phyloP scores from a whole-genome alignment of 106 monocot species.

The Chionographis japonica region DNA sequence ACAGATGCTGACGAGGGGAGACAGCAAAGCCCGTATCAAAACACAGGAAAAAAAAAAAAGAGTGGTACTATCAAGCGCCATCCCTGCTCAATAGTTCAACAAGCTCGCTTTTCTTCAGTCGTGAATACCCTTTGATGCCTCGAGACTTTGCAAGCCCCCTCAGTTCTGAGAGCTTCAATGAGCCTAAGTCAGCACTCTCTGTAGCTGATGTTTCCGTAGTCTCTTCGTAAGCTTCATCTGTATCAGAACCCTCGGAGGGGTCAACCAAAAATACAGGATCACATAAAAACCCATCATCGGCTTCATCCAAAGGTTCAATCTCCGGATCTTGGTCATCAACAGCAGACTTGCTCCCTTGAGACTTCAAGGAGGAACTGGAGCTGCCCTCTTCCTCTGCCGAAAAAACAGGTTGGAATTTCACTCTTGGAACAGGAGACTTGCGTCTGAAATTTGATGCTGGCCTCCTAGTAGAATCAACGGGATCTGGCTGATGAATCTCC shows the following conservation, averaged over 20 bases:
- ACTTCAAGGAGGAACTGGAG: not conserved
- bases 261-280: slow-evolving; percentile 20
- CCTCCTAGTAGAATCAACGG: slow-evolving; percentile 37
- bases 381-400: slow-evolving; percentile 32
- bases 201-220: slow-evolving; percentile 8
- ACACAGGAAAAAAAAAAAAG: not conserved
- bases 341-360: slow-evolving; percentile 10
- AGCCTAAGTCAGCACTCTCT: slow-evolving; percentile 35
- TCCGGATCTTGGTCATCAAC: slow-evolving; percentile 11
- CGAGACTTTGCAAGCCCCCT: slow-evolving; percentile 74
- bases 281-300: slow-evolving; percentile 16
- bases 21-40: not conserved
- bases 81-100: slow-evolving; percentile 39
- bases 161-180: slow-evolving; percentile 70
- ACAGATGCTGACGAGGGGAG: not conserved
- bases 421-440: slow-evolving; percentile 67
- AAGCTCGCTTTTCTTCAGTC: slow-evolving; percentile 79
- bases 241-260: slow-evolving; percentile 20
- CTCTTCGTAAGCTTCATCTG: slow-evolving; percentile 27
- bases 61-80: slow-evolving; percentile 16
- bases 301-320: slow-evolving; percentile 20
- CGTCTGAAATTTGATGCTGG: slow-evolving; percentile 70
- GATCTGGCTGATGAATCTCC: slow-evolving; percentile 19
- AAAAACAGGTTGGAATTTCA: slow-evolving; percentile 75
- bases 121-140: slow-evolving; percentile 86